Evolutionary conservation across 768 basidiomycete genomes (phyloP).

Genomic region (Rhodotorula paludigena): DNA sequence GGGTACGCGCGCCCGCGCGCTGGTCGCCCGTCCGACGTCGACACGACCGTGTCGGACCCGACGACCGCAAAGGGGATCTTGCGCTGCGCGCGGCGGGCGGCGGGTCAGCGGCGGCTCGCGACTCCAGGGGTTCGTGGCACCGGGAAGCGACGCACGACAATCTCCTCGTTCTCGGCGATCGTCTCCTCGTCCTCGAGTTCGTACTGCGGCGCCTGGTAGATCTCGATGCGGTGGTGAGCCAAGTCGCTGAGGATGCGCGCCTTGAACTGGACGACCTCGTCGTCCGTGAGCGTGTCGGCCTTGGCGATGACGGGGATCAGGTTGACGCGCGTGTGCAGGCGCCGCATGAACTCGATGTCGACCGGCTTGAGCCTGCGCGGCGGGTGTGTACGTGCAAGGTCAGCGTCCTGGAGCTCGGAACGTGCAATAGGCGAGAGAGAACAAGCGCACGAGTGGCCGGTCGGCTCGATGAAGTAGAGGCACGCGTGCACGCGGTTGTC

Average conservation of each 20-base stretch:
- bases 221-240: conserved; percentile 88
- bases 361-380: conserved; percentile 87
- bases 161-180: conserved; percentile 93
- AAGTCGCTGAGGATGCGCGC: conserved; percentile 78
- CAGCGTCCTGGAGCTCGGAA: background rate
- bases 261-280: conserved; percentile 90
- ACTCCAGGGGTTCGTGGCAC: no score
- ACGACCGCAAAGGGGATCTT: conserved; percentile 99
- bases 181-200: conserved; percentile 99
- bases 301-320: conserved; percentile 98
- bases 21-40: conserved; percentile 77
- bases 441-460: conserved; percentile 84
- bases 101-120: background rate
- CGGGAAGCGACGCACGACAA: conserved; percentile 51
- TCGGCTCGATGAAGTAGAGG: conserved; percentile 97
- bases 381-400: no score
- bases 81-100: conserved; percentile 51
- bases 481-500: conserved; percentile 99
- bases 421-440: background rate
- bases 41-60: conserved; percentile 78
- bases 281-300: conserved; percentile 94
- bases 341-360: conserved; percentile 98
- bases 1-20: conserved; percentile 95
- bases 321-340: conserved; percentile 95
- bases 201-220: conserved; percentile 95